phyloP scores from a whole-genome alignment of 2,329 filamentous ascomycete genomes.

The Apiospora aurea region DNA sequence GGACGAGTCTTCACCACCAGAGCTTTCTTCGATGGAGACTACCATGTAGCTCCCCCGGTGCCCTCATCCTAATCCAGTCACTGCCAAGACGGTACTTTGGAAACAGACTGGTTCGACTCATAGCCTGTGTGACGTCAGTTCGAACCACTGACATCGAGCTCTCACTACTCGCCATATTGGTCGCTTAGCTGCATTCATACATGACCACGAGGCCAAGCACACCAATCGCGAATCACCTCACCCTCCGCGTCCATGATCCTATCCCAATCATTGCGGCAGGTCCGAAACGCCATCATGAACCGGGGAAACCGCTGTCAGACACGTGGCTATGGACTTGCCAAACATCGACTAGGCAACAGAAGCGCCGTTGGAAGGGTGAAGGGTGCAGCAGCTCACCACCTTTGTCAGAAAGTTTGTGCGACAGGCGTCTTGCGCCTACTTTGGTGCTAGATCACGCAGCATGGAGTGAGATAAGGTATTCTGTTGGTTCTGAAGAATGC shows the following conservation, averaged over 20 bases:
- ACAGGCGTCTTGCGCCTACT: background rate
- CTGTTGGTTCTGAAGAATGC: background rate
- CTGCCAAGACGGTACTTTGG: background rate
- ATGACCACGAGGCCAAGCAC: background rate
- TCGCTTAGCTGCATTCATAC: background rate
- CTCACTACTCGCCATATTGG: background rate
- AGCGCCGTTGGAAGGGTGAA: background rate
- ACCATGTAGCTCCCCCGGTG: background rate
- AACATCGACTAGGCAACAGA: background rate
- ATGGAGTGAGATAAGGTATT: background rate
- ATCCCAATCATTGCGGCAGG: background rate
- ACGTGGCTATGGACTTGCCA: conserved; percentile 13
- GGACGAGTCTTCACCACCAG: background rate
- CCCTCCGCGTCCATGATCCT: background rate
- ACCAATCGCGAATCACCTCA: background rate
- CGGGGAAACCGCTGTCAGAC: background rate
- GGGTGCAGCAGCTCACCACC: background rate
- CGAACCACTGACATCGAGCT: background rate
- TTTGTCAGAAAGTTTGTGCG: background rate
- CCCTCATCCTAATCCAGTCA: background rate
- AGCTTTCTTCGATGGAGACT: background rate
- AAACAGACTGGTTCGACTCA: background rate
- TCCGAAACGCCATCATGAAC: background rate
- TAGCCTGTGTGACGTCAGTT: background rate
- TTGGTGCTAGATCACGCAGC: background rate